Evolutionary conservation across 2,329 filamentous ascomycete species (phyloP), one percentile per base, ranked within the genome.

Genomic region (Colletotrichum sansevieriae): DNA sequence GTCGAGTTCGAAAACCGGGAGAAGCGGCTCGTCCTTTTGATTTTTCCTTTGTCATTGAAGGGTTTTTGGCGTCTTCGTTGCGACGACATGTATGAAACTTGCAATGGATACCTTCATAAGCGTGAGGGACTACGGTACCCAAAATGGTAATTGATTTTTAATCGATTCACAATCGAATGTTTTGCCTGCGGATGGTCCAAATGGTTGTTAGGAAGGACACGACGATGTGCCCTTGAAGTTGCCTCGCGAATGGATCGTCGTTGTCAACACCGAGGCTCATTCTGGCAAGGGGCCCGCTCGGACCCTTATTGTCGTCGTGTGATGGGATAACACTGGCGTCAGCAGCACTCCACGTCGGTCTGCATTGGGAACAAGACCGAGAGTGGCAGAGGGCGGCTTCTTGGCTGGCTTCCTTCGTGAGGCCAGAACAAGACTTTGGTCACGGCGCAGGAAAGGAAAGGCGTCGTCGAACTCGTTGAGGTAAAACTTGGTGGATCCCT

Each of bases 1-100:
- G 1, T 59, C 54, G 43, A 68, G 68, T 47, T 68, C 65, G 25
- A 68, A 62, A 49, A 64, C 60, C 2, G 56, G 60, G 11, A 37
- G 68, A 35, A 68, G 55, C 35, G 62, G 62, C 6, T 65, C 61
- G 12, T 52, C 65, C 10, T 68, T 68, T 9, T 68, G 65, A 43
- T 39, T 6, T 46, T 49, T 47, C n/a, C n/a, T 62, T 63, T 47
- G 47, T 65, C 13, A 35, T 12, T n/a, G 39, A 37, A 37, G 29
- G 10, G 15, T 20, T 44, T 8, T 46, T 43, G 51, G 35, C 46
- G 65, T 29, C 44, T 20, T 57, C 13, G 35, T 46, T 52, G 43
- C 18, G 37, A 58, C 54, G 65, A 49, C 35, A 37, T 57, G 51
- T 46, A 67, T 58, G 52, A 49, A 52, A 25, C 18, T 56, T 18